Evolutionary conservation across 805 yeast genomes (phyloP).

Genomic region (Ogataea minuta): DNA sequence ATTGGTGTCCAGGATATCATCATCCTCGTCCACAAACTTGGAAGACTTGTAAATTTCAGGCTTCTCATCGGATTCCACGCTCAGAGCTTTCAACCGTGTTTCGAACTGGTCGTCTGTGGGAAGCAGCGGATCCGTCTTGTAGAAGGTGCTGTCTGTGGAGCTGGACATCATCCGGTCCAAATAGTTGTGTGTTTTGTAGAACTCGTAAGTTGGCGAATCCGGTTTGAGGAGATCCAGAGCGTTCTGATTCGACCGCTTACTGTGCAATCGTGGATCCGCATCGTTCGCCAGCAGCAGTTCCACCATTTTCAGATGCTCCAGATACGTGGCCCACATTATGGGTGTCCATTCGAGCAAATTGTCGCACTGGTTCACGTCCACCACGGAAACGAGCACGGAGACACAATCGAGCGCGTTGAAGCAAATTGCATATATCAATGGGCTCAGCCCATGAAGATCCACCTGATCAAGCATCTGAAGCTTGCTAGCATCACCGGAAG

Average conservation of each 20-base stretch:
- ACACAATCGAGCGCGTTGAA: conserved; percentile 48
- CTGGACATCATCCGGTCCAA: conserved; percentile 24
- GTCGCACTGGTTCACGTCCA: conserved; percentile 52
- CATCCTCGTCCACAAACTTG: conserved; percentile 33
- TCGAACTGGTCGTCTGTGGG: conserved; percentile 28
- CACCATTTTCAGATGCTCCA: conserved; percentile 54
- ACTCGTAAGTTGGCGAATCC: conserved; percentile 55
- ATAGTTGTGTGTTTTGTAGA: conserved; percentile 52
- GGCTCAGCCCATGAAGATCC: conserved; percentile 44
- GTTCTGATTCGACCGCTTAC: conserved; percentile 37
- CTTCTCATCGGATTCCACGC: conserved; percentile 14
- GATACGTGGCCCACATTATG: conserved; percentile 82
- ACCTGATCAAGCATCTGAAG: conserved; percentile 23
- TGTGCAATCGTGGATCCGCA: conserved; percentile 54
- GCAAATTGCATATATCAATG: conserved; percentile 54
- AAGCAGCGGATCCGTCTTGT: conserved; percentile 18
- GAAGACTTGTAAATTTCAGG: conserved; percentile 24
- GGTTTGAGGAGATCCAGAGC: conserved; percentile 61
- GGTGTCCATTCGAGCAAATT: conserved; percentile 58
- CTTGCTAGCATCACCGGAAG: conserved; percentile 15
- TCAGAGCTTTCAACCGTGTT: conserved; percentile 35
- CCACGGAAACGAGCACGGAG: conserved; percentile 46
- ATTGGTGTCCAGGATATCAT: conserved; percentile 32
- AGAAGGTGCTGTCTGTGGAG: conserved; percentile 13
- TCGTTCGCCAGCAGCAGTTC: conserved; percentile 57